Base-by-base conservation (phyloP, 2,329 filamentous ascomycete species). In the Xylariaceae sp. region DNA sequence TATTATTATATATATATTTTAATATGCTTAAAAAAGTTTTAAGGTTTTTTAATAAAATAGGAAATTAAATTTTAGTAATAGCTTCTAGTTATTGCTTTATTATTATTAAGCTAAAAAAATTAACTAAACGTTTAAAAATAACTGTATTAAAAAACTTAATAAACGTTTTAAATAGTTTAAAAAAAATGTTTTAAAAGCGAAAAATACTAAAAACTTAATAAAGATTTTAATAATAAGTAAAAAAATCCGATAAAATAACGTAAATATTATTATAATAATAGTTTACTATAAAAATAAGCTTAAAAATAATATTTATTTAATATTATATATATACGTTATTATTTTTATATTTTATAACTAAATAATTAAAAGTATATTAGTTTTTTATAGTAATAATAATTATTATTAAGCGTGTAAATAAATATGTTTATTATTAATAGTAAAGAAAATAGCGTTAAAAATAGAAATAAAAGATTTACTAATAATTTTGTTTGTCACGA, bases 271-370 rank as follows among this genome's bases (percentile, higher is more conserved):
- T 37, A 37, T 28, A 55, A 44, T 55, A 55, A 19, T 36, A 36
- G 19, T 55, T 44, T 11, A 14, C 21, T 17, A 19, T 17, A 23
- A 11, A 19, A 24, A 55, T 28, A 24, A 14, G 3, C 16, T 34
- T 34, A 17, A 49, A 28, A 16, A 39, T 24, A 23, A 23, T 46
- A 24, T 55, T 36, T 49, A 48, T 55, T 43, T 49, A 28, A 2
- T 19, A 3, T 49, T 55, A 48, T 11, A 48, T 31, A 28, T 48
- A 48, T 4, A 14, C 19, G 23, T 55, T 49, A 12, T 24, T 47
- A 36, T 47, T 55, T 41, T 41, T 55, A 55, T 55, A 55, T 9
- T 24, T 47, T 55, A 55, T 48, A 34, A 48, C 24, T 14, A 52
- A 52, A 26, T 44, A 52, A 34, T 41, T 41, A 52, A 52, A 41